Conservation (phyloP, 2,329 filamentous ascomycete genomes). For the Calonectria pteridis region DNA sequence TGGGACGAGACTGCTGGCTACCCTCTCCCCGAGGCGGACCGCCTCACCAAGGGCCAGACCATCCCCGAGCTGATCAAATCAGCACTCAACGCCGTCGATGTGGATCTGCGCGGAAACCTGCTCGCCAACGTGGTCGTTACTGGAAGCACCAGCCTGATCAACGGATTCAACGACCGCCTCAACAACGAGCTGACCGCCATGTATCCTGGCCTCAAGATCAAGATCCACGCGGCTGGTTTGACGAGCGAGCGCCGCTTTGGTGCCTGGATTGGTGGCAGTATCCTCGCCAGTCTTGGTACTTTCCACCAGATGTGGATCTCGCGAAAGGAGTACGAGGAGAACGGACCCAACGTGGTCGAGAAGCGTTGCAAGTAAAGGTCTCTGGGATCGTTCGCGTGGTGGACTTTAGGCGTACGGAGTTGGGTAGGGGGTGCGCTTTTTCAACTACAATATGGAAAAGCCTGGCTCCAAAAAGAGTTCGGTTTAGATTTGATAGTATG, state of each 20-base stretch:
- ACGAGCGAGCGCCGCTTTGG: slow-evolving; percentile 92
- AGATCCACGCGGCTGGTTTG: slow-evolving; percentile 88
- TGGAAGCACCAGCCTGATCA: slow-evolving; percentile 86
- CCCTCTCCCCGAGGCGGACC: slow-evolving; percentile 57
- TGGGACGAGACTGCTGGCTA: slow-evolving; percentile 89
- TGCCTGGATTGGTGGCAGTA: slow-evolving; percentile 96
- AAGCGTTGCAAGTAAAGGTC: slow-evolving; percentile 87
- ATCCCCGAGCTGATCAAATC: slow-evolving; percentile 86
- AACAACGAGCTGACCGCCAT: slow-evolving; percentile 84
- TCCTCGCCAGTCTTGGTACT: slow-evolving; percentile 92
- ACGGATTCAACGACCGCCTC: slow-evolving; percentile 91
- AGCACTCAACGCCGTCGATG: slow-evolving; percentile 83
- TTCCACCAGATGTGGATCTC: slow-evolving; percentile 99
- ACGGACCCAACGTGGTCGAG: slow-evolving; percentile 90
- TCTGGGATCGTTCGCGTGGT: slow-evolving; percentile 18
- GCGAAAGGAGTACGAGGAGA: slow-evolving; percentile 97
- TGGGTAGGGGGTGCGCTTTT: slow-evolving; percentile 46
- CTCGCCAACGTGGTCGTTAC: slow-evolving; percentile 94
- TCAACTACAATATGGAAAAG: slow-evolving; percentile 36
- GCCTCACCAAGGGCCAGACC: slow-evolving; percentile 79
- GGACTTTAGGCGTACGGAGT: slow-evolving; percentile 51
- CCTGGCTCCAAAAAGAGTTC: slow-evolving; percentile 43
- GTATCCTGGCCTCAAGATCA: slow-evolving; percentile 88
- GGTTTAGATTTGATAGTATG: slow-evolving; percentile 37
- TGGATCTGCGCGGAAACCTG: slow-evolving; percentile 86